A percentile compares a stretch with the other conserved stretches of the same genome.
Evolutionary conservation across 73 alveolate species (phyloP).

Genomic region (Loxodes magnus): DNA sequence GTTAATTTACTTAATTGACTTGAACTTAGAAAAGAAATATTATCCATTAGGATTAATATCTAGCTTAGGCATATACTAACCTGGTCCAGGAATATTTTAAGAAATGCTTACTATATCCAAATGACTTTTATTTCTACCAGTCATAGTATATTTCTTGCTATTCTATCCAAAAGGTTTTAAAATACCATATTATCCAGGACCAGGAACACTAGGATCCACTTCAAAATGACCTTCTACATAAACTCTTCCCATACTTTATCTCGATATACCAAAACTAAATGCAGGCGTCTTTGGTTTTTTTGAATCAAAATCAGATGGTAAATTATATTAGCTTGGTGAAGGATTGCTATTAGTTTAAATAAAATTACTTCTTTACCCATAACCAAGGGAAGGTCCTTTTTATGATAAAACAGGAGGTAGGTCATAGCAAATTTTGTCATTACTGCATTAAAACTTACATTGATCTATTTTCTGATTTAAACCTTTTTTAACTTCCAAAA

Average conservation of each 20-base stretch:
- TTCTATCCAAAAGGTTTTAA: conserved; percentile 13
- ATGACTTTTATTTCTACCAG: conserved; percentile 1
- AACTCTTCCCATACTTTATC: conserved; percentile 20
- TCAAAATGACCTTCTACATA: conserved; percentile 16
- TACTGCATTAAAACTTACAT: too few species aligned
- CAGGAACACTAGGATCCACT: conserved; percentile 29
- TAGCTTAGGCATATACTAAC: too few species aligned
- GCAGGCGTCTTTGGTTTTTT: conserved; percentile 13
- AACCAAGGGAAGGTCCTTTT: too few species aligned
- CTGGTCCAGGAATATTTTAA: conserved; percentile 13
- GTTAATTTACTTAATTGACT: too few species aligned
- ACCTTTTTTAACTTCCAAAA: too few species aligned
- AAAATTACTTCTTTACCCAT: too few species aligned
- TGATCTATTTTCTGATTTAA: too few species aligned
- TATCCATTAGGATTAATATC: too few species aligned
- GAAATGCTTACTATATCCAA: neutral
- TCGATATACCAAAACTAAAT: conserved; percentile 24
- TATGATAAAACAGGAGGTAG: too few species aligned
- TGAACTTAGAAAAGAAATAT: too few species aligned
- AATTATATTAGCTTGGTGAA: neutral
- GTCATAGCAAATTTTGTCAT: too few species aligned
- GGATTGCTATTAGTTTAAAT: too few species aligned
- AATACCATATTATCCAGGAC: conserved; percentile 31
- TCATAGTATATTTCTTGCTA: conserved; percentile 22
- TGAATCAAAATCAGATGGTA: neutral